phyloP scores from a whole-genome alignment of 2,329 filamentous ascomycete genomes.

The Neofusicoccum kwambonambiense region DNA sequence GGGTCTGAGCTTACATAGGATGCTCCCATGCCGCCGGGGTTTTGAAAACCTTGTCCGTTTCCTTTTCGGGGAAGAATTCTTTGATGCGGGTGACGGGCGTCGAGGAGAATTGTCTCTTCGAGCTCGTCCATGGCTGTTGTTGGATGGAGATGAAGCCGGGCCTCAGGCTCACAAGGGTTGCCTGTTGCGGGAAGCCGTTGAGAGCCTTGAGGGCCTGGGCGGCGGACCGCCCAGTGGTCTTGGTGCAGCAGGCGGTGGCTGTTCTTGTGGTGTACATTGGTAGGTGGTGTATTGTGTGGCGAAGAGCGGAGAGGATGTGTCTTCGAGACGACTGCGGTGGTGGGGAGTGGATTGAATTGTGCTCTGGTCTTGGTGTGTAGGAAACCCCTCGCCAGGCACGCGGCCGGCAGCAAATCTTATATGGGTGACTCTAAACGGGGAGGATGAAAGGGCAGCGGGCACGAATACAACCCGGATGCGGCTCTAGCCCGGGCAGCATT shows the following conservation, averaged over 20 bases:
- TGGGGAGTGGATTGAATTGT: not conserved
- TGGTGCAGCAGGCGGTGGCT: slow-evolving; percentile 1
- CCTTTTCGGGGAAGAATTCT: slow-evolving; percentile 48
- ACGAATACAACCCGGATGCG: slow-evolving; percentile 14
- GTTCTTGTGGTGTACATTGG: slow-evolving; percentile 17
- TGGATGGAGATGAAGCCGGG: slow-evolving; percentile 25
- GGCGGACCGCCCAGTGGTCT: not conserved
- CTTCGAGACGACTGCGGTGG: not conserved
- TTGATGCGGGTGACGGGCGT: slow-evolving; percentile 35
- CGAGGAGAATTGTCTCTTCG: slow-evolving; percentile 43
- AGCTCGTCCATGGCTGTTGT: slow-evolving; percentile 25
- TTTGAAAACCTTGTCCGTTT: slow-evolving; percentile 45
- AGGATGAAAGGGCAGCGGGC: not conserved
- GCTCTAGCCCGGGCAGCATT: not conserved
- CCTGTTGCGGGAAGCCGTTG: slow-evolving; percentile 22
- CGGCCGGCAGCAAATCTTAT: slow-evolving; percentile 5
- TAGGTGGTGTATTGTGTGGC: not conserved
- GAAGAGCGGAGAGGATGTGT: not conserved
- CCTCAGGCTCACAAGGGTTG: slow-evolving; percentile 21
- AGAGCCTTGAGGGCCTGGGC: slow-evolving; percentile 25
- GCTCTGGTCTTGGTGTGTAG: not conserved
- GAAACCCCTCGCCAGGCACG: not conserved
- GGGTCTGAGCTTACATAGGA: slow-evolving; percentile 37
- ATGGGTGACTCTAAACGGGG: not conserved
- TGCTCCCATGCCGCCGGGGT: slow-evolving; percentile 51